Percentiles rank a stretch among this genome's conserved stretches.
Conservation (phyloP, 2,329 filamentous ascomycete species). For the Beauveria asiatica region DNA sequence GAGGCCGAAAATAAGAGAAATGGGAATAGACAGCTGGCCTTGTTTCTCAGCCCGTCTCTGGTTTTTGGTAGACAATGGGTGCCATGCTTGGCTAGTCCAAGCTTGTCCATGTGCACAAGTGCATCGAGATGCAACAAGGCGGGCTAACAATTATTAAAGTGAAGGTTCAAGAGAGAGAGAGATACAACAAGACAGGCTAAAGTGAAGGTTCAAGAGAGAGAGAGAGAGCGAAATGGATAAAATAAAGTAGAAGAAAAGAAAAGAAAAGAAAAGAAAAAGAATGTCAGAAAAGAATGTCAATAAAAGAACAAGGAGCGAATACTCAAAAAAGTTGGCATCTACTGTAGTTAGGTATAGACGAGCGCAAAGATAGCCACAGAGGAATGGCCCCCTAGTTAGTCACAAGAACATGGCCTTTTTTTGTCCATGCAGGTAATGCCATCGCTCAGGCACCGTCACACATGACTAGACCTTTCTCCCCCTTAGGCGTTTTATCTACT, state of each 20-base stretch:
- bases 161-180: background rate
- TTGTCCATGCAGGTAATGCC: background rate
- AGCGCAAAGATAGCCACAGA: no score
- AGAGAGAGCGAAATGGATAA: background rate
- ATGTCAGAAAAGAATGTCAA: background rate
- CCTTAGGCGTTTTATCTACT: background rate
- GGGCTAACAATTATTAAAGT: no score
- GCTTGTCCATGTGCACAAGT: conserved; percentile 4
- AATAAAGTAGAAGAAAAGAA: background rate
- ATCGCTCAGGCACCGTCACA: background rate
- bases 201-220: background rate
- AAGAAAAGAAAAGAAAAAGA: background rate
- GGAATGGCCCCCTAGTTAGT: no score
- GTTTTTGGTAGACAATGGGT: no score
- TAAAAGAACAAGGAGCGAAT: background rate
- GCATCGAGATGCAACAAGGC: background rate
- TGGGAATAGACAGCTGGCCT: no score
- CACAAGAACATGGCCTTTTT: no score
- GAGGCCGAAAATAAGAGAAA: no score
- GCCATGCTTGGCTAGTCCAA: background rate
- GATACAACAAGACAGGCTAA: background rate
- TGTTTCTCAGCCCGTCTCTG: no score
- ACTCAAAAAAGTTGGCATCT: no score
- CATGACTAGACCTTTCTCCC: background rate
- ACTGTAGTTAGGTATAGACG: no score